Evolutionary conservation across 345 rosid species (phyloP), one percentile per base, ranked within the genome.

Genomic region (Moringa oleifera): DNA sequence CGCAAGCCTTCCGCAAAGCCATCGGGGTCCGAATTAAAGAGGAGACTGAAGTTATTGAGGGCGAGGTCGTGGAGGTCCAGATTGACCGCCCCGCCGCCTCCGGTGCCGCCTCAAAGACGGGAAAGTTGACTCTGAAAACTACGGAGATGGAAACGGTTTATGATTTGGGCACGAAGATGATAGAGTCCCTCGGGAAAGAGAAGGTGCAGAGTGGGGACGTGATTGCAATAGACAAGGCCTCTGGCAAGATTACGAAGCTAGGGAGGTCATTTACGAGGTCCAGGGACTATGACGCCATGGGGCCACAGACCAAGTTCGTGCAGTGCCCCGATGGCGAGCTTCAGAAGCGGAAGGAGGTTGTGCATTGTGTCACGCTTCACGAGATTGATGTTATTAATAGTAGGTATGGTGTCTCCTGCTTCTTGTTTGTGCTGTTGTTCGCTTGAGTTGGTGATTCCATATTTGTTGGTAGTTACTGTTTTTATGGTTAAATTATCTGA

Each of bases 311-410:
- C 25, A 93, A 86, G 88, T 93, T 93, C 60, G 92, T 93, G 36
- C 97, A 93, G 70, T 93, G 98, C 52, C 98, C 98, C 9, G 97
- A 90, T 13, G 98, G 98, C 21, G 98, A 90, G 80, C 46, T 93
- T 70, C 97, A 93, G 84, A 90, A 93, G 82, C 75, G 98, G 77
- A 93, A 93, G 71, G 98, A 93, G 78, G 90, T 93, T 19, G 92
- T 93, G 24, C 97, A 88, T 80, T 93, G 95, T 22, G 98, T 93
- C 36, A 76, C 97, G 0, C 94, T 93, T 71, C 98, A 93, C 57
- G 97, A 93, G 77, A 93, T 93, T 77, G 98, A 93, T 85, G 98
- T 90, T 49, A 93, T 93, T 65, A 93, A 93, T 58, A 93, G 98
- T 89, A 86, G 98, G 98, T 93, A 66, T 33, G 20, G 51, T 51